Percentiles rank a stretch among this genome's conserved stretches.
Evolutionary conservation across 345 rosid species (phyloP).

Genomic region (Dovyalis caffra): DNA sequence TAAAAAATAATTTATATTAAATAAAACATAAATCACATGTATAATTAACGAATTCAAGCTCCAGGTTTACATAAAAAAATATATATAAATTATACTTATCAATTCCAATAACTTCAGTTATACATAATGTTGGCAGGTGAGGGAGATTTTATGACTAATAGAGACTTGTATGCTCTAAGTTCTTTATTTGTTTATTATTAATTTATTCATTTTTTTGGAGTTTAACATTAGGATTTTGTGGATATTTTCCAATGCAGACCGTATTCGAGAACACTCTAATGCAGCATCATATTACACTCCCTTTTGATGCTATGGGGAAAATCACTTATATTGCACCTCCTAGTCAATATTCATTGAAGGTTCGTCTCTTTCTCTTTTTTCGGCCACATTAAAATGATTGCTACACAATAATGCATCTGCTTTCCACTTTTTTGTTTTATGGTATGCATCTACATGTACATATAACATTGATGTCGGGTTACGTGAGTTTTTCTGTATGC

Average conservation of each 20-base stretch:
- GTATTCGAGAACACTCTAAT: constrained; percentile 94
- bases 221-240: constrained; percentile 19
- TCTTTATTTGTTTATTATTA: neutral
- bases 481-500: too few species aligned
- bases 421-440: neutral
- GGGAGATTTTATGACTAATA: constrained; percentile 95
- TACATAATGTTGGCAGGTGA: constrained; percentile 55
- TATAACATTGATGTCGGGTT: neutral
- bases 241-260: constrained; percentile 49
- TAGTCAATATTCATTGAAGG: constrained; percentile 98
- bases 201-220: neutral
- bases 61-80: too few species aligned
- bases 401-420: neutral
- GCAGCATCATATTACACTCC: constrained; percentile 86
- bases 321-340: constrained; percentile 87
- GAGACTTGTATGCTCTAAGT: constrained; percentile 98
- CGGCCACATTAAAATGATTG: neutral
- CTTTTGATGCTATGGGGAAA: constrained; percentile 98
- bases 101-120: constrained; percentile 19
- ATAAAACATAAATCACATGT: too few species aligned
- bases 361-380: constrained; percentile 29
- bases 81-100: too few species aligned
- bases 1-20: too few species aligned
- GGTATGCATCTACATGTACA: neutral
- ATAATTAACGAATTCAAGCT: too few species aligned